Evolutionary conservation across 2,329 filamentous ascomycete genomes (phyloP).

Genomic region (Dichotomopilus funicola): DNA sequence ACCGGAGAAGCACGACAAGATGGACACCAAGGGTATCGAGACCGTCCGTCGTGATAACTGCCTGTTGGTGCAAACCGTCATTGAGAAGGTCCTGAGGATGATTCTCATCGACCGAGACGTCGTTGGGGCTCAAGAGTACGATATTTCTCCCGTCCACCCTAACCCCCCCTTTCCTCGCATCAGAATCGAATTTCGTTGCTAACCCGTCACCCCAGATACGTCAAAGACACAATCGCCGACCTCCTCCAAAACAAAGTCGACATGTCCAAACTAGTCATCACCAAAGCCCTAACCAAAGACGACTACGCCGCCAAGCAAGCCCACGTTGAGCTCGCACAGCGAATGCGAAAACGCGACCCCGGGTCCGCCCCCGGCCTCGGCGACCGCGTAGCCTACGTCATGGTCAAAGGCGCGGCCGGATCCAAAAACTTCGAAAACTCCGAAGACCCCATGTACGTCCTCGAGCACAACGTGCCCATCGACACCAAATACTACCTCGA

Average conservation of each 20-base stretch:
- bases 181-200: conserved; percentile 1
- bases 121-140: conserved; percentile 86
- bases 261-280: conserved; percentile 99
- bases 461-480: conserved; percentile 96
- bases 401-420: conserved; percentile 82
- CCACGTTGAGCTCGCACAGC: conserved; percentile 88
- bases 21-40: conserved; percentile 99
- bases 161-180: neutral
- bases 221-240: conserved; percentile 93
- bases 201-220: conserved; percentile 62
- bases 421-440: conserved; percentile 96
- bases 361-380: conserved; percentile 89
- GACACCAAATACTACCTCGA: conserved; percentile 98
- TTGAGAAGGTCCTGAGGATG: conserved; percentile 93
- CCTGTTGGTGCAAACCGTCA: conserved; percentile 88
- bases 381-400: conserved; percentile 96
- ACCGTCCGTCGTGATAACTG: conserved; percentile 97
- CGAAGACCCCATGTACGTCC: conserved; percentile 92
- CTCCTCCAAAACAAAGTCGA: conserved; percentile 95
- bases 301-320: conserved; percentile 91
- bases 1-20: conserved; percentile 93
- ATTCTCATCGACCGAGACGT: conserved; percentile 91
- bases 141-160: conserved; percentile 17
- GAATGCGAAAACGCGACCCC: conserved; percentile 95
- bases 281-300: conserved; percentile 87